These are phyloP conservation scores for Rutstroemia sp. DNA, from an alignment of 2,329 filamentous ascomycete species.

Conservation along the genomic window DNA sequence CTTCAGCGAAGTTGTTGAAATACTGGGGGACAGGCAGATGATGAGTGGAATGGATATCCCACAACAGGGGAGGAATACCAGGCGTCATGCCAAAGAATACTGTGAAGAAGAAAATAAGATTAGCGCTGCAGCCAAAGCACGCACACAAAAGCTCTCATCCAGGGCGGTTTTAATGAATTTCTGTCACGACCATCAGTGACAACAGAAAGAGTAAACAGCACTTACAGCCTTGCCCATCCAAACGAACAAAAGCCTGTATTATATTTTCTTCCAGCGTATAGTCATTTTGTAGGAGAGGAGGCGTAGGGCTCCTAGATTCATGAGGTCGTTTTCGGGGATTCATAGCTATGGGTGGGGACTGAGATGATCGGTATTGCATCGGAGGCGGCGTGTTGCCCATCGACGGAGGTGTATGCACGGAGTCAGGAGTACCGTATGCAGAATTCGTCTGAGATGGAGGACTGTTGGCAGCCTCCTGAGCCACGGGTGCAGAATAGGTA, in stretches of 20 bases:
- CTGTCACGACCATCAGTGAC: too few relatives aligned
- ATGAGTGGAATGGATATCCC: slow-evolving; percentile 25
- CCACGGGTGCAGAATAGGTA: background rate
- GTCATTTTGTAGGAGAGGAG: slow-evolving; percentile 21
- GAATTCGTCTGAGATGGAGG: slow-evolving; percentile 2
- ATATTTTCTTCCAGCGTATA: slow-evolving; percentile 24
- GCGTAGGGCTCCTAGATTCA: slow-evolving; percentile 14
- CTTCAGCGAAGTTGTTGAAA: slow-evolving; percentile 20
- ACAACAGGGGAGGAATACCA: slow-evolving; percentile 22
- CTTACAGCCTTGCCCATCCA: slow-evolving; percentile 20
- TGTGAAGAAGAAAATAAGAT: background rate
- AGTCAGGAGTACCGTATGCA: background rate
- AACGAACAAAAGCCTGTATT: slow-evolving; percentile 24
- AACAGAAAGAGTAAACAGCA: background rate
- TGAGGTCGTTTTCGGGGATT: slow-evolving; percentile 15
- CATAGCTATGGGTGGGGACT: background rate
- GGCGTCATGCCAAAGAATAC: slow-evolving; percentile 25
- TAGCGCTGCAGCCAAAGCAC: background rate
- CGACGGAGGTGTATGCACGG: background rate
- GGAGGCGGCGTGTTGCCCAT: slow-evolving; percentile 9
- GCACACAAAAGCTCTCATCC: too few relatives aligned
- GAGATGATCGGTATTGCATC: slow-evolving; percentile 4
- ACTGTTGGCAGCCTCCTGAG: background rate
- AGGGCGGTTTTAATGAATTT: too few relatives aligned
- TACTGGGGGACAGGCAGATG: slow-evolving; percentile 20